These are phyloP conservation scores for Skeletonema potamos DNA, from an alignment of 108 stramenopile species.

Conservation along the genomic window DNA sequence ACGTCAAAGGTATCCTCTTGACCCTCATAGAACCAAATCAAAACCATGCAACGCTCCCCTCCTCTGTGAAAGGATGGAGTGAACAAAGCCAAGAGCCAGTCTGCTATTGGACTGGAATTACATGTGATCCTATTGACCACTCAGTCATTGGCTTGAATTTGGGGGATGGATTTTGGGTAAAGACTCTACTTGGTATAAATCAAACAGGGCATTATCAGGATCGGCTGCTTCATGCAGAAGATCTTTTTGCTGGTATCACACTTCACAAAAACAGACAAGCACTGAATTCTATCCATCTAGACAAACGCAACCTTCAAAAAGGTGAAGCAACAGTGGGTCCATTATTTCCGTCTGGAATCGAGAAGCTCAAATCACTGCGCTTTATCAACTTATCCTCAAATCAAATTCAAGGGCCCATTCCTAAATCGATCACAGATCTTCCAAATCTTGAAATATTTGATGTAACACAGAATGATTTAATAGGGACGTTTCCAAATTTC, in stretches of 20 bases:
- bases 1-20: slow-evolving; percentile 26
- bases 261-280: background rate
- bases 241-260: background rate
- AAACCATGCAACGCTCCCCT: slow-evolving; percentile 10
- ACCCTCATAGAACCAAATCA: slow-evolving; percentile 31
- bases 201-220: background rate
- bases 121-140: slow-evolving; percentile 45
- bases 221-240: background rate
- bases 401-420: slow-evolving; percentile 38
- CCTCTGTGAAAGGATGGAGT: slow-evolving; percentile 35
- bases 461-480: slow-evolving; percentile 35
- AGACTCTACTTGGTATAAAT: slow-evolving; percentile 14
- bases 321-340: background rate
- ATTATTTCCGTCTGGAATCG: slow-evolving; percentile 29
- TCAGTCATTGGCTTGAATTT: slow-evolving; percentile 41
- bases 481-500: slow-evolving; percentile 39
- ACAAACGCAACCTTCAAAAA: background rate
- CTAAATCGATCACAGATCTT: slow-evolving; percentile 34
- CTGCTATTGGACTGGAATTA: slow-evolving; percentile 48
- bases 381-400: slow-evolving; percentile 42
- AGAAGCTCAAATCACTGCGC: slow-evolving; percentile 26
- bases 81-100: slow-evolving; percentile 16
- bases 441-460: slow-evolving; percentile 49
- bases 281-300: background rate
- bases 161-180: slow-evolving; percentile 20